Evolutionary conservation across 129 eudicot genomes (phyloP).

Genomic region (Flaveria sonorensis): DNA sequence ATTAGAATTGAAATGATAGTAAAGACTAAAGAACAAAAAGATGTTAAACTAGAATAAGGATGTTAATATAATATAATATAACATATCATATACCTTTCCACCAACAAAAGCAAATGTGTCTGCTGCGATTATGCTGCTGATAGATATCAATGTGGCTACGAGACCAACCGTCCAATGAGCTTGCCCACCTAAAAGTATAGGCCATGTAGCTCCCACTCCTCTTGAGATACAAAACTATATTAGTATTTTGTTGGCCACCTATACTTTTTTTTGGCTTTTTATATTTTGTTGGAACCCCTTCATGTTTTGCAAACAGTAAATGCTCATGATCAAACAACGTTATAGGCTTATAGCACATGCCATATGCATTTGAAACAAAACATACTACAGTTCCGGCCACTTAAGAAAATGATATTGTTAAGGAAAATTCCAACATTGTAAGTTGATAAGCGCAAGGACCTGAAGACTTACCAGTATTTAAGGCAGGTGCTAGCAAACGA

Average conservation of each 20-base stretch:
- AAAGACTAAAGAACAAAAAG: conserved; percentile 24
- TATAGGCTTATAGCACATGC: background rate
- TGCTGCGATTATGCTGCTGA: conserved; percentile 95
- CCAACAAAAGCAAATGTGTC: conserved; percentile 95
- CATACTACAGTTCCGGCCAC: background rate
- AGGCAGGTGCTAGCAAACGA: conserved; percentile 72
- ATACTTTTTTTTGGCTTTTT: background rate
- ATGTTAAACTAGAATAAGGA: background rate
- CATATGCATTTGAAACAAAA: background rate
- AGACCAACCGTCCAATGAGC: conserved; percentile 99
- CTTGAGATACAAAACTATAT: conserved; percentile 30
- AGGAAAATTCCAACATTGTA: conserved; percentile 1
- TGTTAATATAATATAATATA: background rate
- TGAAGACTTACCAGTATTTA: conserved; percentile 72
- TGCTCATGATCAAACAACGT: conserved; percentile 8
- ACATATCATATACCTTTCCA: conserved; percentile 64
- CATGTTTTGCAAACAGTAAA: conserved; percentile 16
- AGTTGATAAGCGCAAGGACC: conserved; percentile 2
- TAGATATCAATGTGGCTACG: conserved; percentile 82
- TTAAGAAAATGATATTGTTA: background rate
- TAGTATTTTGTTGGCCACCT: conserved; percentile 14
- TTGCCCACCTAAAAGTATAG: conserved; percentile 86
- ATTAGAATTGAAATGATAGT: conserved; percentile 24
- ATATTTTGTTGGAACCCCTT: background rate
- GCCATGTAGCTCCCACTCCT: conserved; percentile 90